Conservation (phyloP, 768 basidiomycete species). For the Boletus speciosus region DNA sequence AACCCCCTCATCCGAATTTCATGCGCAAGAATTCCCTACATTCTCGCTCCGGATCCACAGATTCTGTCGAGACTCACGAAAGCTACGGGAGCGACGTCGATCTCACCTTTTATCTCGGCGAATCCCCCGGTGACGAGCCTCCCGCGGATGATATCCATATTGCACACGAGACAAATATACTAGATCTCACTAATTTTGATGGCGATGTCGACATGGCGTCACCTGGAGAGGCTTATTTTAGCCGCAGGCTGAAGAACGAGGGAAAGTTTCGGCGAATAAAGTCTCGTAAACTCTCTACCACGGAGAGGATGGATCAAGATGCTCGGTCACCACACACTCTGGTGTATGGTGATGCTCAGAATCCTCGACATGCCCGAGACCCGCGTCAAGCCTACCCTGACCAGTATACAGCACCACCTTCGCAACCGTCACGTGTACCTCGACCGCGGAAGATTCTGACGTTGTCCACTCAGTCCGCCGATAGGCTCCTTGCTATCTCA, state of each 20-base stretch:
- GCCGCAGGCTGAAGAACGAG: conserved; percentile 51
- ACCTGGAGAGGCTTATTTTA: conserved; percentile 56
- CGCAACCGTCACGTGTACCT: neutral
- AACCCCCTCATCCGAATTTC: conserved; percentile 36
- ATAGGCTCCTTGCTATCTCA: conserved; percentile 18
- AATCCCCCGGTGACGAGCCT: conserved; percentile 31
- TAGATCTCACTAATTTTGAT: conserved; percentile 76
- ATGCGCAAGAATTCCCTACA: conserved; percentile 5
- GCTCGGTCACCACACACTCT: neutral
- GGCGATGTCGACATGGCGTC: conserved; percentile 62
- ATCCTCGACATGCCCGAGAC: neutral
- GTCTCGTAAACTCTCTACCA: conserved; percentile 32
- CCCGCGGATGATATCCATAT: conserved; percentile 30
- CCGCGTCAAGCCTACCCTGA: neutral
- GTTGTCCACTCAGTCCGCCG: conserved; percentile 17
- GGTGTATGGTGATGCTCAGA: neutral
- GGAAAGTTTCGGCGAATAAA: conserved; percentile 55
- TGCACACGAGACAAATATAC: conserved; percentile 46
- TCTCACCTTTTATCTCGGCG: conserved; percentile 40
- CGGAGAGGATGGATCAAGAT: conserved; percentile 12
- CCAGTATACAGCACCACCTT: neutral
- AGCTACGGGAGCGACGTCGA: conserved; percentile 38
- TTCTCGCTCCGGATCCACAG: conserved; percentile 14
- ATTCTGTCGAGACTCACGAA: conserved; percentile 31
- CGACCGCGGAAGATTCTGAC: neutral